These are phyloP conservation scores for Zygosaccharomyces gambellarensis DNA, from an alignment of 805 yeast genomes.

Conservation along the genomic window DNA sequence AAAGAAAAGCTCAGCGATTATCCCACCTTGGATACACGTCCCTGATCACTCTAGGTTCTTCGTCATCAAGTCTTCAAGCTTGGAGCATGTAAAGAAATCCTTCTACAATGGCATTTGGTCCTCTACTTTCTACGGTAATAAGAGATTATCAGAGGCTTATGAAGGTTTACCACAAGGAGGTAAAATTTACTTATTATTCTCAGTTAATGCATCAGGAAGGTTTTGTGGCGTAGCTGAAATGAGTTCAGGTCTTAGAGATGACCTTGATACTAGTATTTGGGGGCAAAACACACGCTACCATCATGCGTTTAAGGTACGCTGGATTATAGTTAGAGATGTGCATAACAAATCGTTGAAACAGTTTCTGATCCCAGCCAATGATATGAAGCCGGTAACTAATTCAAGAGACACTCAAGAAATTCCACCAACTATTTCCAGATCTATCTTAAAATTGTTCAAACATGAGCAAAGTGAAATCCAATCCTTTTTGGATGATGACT, in stretches of 20 bases:
- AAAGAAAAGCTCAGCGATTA: slow-evolving; percentile 15
- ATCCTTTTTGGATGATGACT: slow-evolving; percentile 21
- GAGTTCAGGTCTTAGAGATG: slow-evolving; percentile 33
- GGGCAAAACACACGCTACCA: slow-evolving; percentile 45
- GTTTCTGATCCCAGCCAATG: slow-evolving; percentile 43
- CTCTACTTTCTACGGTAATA: slow-evolving; percentile 54
- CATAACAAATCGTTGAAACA: slow-evolving; percentile 45
- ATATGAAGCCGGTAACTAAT: slow-evolving; percentile 48
- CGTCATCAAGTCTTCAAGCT: slow-evolving; percentile 51
- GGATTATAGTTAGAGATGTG: slow-evolving; percentile 49
- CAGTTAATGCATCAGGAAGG: slow-evolving; percentile 53
- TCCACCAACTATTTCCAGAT: slow-evolving; percentile 44
- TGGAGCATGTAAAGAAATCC: slow-evolving; percentile 47
- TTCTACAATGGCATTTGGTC: slow-evolving; percentile 52
- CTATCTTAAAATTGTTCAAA: slow-evolving; percentile 44
- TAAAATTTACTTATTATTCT: slow-evolving; percentile 48
- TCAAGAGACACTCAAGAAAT: slow-evolving; percentile 61
- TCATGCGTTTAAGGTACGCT: slow-evolving; percentile 49
- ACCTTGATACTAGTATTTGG: slow-evolving; percentile 43
- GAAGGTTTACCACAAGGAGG: slow-evolving; percentile 13
- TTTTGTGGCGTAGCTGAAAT: slow-evolving; percentile 58
- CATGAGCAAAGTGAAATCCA: slow-evolving; percentile 14
- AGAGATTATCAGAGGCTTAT: slow-evolving; percentile 45
- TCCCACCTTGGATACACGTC: slow-evolving; percentile 27
- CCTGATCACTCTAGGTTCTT: slow-evolving; percentile 39